Percentiles rank a stretch among this genome's conserved stretches.
Evolutionary conservation across 1,139 yeast species (phyloP).

Genomic region (Taiozyma onychis): DNA sequence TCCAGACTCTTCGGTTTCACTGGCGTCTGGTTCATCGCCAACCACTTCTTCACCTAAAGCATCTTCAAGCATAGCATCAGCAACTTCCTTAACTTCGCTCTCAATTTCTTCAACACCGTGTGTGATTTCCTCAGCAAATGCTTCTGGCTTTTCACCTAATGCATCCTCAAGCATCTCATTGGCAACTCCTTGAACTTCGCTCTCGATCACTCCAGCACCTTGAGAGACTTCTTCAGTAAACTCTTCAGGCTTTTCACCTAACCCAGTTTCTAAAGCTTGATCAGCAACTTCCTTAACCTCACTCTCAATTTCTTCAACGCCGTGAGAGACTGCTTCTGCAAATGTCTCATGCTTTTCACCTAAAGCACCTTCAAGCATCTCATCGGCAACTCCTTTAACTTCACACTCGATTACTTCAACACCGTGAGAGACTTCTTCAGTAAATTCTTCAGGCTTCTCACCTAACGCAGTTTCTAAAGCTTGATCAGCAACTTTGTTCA

Average conservation of each 20-base stretch:
- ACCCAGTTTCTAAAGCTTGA: background rate
- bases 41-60: background rate
- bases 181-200: too few relatives aligned
- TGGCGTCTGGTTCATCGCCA: background rate
- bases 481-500: background rate
- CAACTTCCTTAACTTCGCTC: background rate
- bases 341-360: background rate
- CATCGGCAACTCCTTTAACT: too few relatives aligned
- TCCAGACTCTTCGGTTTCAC: background rate
- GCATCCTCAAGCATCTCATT: background rate
- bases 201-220: too few relatives aligned
- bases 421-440: too few relatives aligned
- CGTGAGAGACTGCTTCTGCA: too few relatives aligned
- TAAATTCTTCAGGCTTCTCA: too few relatives aligned
- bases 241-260: too few relatives aligned
- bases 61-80: background rate
- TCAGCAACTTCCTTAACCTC: background rate
- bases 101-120: background rate
- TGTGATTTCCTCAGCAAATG: conserved; percentile 1
- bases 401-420: too few relatives aligned
- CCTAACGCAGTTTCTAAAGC: background rate
- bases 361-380: background rate
- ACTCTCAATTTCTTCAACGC: too few relatives aligned
- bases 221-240: too few relatives aligned
- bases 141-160: conserved; percentile 3